phyloP scores from a whole-genome alignment of 78 protist species.

The Dictyostelium capitatum region DNA sequence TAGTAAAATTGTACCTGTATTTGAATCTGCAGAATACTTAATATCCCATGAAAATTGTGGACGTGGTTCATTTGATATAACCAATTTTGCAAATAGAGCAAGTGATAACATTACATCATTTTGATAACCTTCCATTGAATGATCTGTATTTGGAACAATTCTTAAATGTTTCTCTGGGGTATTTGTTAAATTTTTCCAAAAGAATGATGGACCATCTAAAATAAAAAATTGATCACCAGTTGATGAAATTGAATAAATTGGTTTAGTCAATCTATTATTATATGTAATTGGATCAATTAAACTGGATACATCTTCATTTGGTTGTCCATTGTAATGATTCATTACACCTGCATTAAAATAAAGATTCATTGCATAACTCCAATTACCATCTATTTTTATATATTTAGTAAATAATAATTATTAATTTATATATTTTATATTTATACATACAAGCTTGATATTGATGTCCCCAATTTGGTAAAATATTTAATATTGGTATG shows the following conservation, averaged over 20 bases:
- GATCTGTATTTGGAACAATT: slow-evolving; percentile 32
- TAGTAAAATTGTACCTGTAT: background rate
- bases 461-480: background rate
- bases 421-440: too few relatives aligned
- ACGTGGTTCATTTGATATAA: slow-evolving; percentile 5
- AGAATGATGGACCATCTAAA: slow-evolving; percentile 35
- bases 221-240: slow-evolving; percentile 60
- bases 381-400: slow-evolving; percentile 49
- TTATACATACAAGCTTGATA: background rate
- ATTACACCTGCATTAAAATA: slow-evolving; percentile 21
- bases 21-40: slow-evolving; percentile 3
- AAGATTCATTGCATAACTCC: slow-evolving; percentile 27
- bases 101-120: slow-evolving; percentile 35
- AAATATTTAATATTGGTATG: slow-evolving; percentile 33
- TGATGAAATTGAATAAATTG: slow-evolving; percentile 26
- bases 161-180: slow-evolving; percentile 27
- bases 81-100: slow-evolving; percentile 2
- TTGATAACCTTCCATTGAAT: slow-evolving; percentile 17
- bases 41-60: slow-evolving; percentile 44
- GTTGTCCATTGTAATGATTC: background rate
- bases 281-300: slow-evolving; percentile 46
- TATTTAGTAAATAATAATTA: too few relatives aligned
- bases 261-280: background rate
- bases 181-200: slow-evolving; percentile 1
- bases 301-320: background rate